Base-by-base conservation (phyloP, 1,284 basidiomycete genomes). In the Puccinia novopanici region DNA sequence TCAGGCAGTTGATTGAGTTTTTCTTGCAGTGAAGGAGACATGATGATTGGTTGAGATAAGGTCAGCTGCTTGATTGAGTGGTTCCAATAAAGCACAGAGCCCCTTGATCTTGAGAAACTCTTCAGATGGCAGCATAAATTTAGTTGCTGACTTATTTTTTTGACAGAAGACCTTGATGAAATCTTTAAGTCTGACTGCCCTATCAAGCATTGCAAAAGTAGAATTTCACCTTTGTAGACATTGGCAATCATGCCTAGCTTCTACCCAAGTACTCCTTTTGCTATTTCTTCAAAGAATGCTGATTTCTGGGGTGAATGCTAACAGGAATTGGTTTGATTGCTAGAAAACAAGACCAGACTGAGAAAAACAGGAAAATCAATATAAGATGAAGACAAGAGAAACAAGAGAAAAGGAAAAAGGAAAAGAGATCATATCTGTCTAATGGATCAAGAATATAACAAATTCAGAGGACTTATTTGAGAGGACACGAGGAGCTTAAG, bases 241-340 rank as follows among this genome's bases (percentile, higher is more conserved):
- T 67, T 40, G 24, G 40, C 65, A 24, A 67, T 34, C 65, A 67
- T 67, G 19, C 15, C 45, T 3, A 67, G 65, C 5, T n/a, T n/a
- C 15, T 67, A 27, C 13, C 65, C 65, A n/a, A 40, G 37, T 15
- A 67, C 24, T 13, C 34, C 65, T 3, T n/a, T 67, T n/a, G 19
- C 37, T 30, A 67, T 8, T 15, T 67, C 6, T 42, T 42, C 3
- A 22, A 67, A 67, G n/a, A 3, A 30, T 12, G 37, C 65, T 12
- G 65, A 37, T 67, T 67, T 67, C 27, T 67, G 65, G 4, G 65
- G 3, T 67, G 65, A 67, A 40, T 45, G 37, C 37, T 67, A n/a
- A n/a, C n/a, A n/a, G n/a, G n/a, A n/a, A n/a, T n/a, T n/a, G n/a
- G n/a, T n/a, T n/a, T n/a, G n/a, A n/a, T n/a, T n/a, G n/a, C n/a